Evolutionary conservation across 306 rosid species (phyloP).

Genomic region (Cucurbita argyrosperma): DNA sequence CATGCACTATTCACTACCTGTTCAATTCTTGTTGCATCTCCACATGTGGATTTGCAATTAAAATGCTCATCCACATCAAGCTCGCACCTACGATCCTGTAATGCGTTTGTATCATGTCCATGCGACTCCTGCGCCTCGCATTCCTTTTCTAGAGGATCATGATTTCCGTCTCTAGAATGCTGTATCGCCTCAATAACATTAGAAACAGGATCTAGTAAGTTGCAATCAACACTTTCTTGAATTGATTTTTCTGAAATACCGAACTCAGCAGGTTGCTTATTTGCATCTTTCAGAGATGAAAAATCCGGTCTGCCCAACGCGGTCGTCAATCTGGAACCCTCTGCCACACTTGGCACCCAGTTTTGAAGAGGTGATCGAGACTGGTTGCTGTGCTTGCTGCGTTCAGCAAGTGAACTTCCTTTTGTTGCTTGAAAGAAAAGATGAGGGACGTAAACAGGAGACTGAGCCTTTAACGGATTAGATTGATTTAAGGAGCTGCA

Average conservation of each 20-base stretch:
- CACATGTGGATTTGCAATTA: slow-evolving; percentile 12
- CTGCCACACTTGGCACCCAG: slow-evolving; percentile 57
- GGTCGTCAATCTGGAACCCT: slow-evolving; percentile 21
- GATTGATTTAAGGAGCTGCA: slow-evolving; percentile 15
- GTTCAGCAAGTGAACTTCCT: slow-evolving; percentile 30
- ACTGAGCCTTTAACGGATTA: slow-evolving; percentile 22
- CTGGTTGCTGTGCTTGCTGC: slow-evolving; percentile 21
- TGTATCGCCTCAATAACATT: slow-evolving; percentile 8
- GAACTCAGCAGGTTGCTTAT: slow-evolving; percentile 16
- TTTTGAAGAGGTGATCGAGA: slow-evolving; percentile 41
- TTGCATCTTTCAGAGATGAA: slow-evolving; percentile 29
- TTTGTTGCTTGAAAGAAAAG: slow-evolving; percentile 24
- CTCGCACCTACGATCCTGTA: slow-evolving; percentile 11
- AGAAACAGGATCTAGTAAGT: slow-evolving; percentile 22
- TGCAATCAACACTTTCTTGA: slow-evolving; percentile 15
- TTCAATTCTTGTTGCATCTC: slow-evolving; percentile 20
- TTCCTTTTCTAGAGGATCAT: slow-evolving; percentile 13
- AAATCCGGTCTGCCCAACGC: slow-evolving; percentile 17
- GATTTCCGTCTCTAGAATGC: slow-evolving; percentile 1
- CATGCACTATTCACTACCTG: slow-evolving; percentile 36
- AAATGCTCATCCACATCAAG: slow-evolving; percentile 15
- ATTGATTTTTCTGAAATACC: slow-evolving; percentile 15
- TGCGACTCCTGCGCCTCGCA: slow-evolving; percentile 11
- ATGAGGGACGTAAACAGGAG: slow-evolving; percentile 22
- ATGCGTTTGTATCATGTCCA: slow-evolving; percentile 8